Conservation (phyloP, 2,329 filamentous ascomycete species). For the Macrophomina pseudophaseolina region DNA sequence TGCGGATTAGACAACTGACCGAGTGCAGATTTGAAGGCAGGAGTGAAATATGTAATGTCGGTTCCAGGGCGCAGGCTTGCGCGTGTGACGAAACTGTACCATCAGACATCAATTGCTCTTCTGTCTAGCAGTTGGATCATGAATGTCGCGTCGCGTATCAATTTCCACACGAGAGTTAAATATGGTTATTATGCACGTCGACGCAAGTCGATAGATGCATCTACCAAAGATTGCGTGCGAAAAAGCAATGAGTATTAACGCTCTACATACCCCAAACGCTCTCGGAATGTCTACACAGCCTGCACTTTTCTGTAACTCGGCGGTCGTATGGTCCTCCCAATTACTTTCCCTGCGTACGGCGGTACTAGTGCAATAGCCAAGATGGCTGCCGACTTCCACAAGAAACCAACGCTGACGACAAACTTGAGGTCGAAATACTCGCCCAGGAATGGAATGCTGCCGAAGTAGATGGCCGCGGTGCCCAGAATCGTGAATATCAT, state of each 20-base stretch:
- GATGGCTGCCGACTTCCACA: conserved; percentile 86
- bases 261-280: conserved; percentile 4
- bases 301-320: conserved; percentile 95
- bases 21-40: no score
- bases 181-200: no score
- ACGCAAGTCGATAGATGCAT: no score
- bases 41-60: no score
- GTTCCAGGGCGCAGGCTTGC: no score
- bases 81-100: no score
- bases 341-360: conserved; percentile 84
- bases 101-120: no score
- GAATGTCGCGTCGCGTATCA: no score
- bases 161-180: no score
- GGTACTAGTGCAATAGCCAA: conserved; percentile 81
- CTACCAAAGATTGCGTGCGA: neutral
- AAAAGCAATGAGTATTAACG: neutral
- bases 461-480: conserved; percentile 80
- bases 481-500: conserved; percentile 87
- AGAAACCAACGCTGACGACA: conserved; percentile 78
- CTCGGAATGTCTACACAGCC: conserved; percentile 56
- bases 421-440: conserved; percentile 88
- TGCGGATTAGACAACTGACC: no score
- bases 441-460: conserved; percentile 82
- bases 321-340: conserved; percentile 83
- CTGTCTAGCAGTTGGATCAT: no score